phyloP scores from a whole-genome alignment of 2,329 filamentous ascomycete species.

The Fusarium mexicanum region DNA sequence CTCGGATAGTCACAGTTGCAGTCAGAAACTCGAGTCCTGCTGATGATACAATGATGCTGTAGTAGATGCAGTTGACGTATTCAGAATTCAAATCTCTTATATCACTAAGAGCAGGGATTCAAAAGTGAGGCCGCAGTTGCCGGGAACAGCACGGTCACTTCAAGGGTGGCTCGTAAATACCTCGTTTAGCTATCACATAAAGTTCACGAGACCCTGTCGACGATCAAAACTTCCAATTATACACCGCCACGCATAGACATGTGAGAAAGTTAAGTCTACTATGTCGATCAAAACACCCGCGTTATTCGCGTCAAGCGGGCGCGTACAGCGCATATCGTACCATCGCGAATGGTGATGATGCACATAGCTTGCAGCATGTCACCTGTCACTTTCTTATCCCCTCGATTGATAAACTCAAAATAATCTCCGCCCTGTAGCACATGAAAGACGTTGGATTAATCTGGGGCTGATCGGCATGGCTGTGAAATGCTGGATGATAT shows the following conservation, averaged over 20 bases:
- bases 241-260: background rate
- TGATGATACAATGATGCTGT: accelerated
- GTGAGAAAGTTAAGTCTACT: background rate
- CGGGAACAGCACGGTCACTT: no score
- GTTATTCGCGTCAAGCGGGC: background rate
- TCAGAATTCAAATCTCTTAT: no score
- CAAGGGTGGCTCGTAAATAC: background rate
- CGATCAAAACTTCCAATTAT: background rate
- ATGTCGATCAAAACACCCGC: accelerated
- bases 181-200: background rate
- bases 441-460: background rate
- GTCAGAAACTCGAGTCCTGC: no score
- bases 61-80: accelerated
- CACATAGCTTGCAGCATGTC: background rate
- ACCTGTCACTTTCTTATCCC: background rate
- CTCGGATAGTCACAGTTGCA: background rate
- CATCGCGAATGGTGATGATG: background rate
- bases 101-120: accelerated
- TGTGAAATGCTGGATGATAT: background rate
- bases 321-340: background rate
- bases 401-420: background rate
- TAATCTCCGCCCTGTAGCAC: background rate
- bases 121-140: background rate
- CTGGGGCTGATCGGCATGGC: background rate
- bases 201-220: background rate